Conservation (phyloP, 2,329 filamentous ascomycete species). For the Cryphonectria carpinicola region DNA sequence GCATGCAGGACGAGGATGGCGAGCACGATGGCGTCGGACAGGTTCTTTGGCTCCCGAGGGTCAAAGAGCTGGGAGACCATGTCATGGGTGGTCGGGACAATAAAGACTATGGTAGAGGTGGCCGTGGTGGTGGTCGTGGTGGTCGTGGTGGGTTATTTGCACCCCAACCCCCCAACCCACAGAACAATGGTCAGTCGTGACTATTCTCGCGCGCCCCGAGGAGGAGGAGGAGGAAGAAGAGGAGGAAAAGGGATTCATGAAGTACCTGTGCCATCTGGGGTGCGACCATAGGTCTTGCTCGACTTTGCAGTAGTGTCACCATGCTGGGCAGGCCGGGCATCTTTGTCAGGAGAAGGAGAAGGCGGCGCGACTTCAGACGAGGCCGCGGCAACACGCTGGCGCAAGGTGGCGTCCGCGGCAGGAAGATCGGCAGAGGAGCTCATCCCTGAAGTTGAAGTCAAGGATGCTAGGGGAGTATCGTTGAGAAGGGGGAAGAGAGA, state of each 20-base stretch:
- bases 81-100: slow-evolving; percentile 94
- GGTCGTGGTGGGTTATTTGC: background rate
- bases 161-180: too few species aligned
- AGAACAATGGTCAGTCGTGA: background rate
- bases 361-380: slow-evolving; percentile 7
- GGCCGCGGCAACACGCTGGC: slow-evolving; percentile 20
- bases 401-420: slow-evolving; percentile 38
- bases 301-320: slow-evolving; percentile 34
- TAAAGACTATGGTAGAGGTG: slow-evolving; percentile 70
- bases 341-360: background rate
- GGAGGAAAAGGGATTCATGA: slow-evolving; percentile 3
- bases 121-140: too few species aligned
- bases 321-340: slow-evolving; percentile 19
- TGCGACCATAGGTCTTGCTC: slow-evolving; percentile 87
- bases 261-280: slow-evolving; percentile 86
- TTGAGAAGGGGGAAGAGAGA: slow-evolving; percentile 20
- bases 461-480: slow-evolving; percentile 15
- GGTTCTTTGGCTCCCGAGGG: slow-evolving; percentile 91
- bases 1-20: slow-evolving; percentile 77
- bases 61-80: slow-evolving; percentile 98
- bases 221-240: background rate
- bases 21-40: slow-evolving; percentile 82
- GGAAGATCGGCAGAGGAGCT: slow-evolving; percentile 30
- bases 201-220: background rate
- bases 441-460: slow-evolving; percentile 32